Percentiles rank a stretch among this genome's conserved stretches.
These are phyloP conservation scores for Kickxella alabastrina DNA, from an alignment of 192 early-diverging fungal species.

Conservation along the genomic window DNA sequence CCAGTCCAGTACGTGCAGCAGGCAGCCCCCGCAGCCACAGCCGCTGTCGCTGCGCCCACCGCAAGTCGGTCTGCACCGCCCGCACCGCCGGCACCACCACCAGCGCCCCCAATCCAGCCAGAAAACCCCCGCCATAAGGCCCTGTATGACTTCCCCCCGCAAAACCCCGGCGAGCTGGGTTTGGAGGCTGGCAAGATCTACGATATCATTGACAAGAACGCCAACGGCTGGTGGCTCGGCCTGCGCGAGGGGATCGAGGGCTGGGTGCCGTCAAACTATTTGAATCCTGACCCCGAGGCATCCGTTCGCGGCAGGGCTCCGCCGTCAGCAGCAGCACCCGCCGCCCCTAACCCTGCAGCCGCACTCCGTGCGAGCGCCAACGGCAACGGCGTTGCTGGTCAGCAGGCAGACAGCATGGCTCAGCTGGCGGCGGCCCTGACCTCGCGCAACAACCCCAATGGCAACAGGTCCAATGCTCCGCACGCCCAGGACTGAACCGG, in stretches of 20 bases:
- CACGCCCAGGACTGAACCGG: conserved; percentile 44
- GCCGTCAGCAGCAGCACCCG: conserved; percentile 11
- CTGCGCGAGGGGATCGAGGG: conserved; percentile 58
- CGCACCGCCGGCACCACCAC: conserved; percentile 59
- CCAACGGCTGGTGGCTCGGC: conserved; percentile 58
- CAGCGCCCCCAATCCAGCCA: conserved; percentile 53
- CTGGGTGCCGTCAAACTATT: conserved; percentile 79
- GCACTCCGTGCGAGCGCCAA: conserved; percentile 8
- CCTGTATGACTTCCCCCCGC: conserved; percentile 63
- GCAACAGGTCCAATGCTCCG: conserved; percentile 8
- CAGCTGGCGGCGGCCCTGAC: conserved; percentile 46
- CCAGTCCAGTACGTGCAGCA: conserved; percentile 4
- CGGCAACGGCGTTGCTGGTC: conserved; percentile 16
- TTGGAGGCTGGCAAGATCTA: conserved; percentile 64
- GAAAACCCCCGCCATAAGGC: conserved; percentile 59
- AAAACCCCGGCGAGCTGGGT: conserved; percentile 61
- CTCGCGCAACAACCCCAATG: conserved; percentile 19
- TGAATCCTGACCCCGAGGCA: conserved; percentile 62
- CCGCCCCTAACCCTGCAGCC: conserved; percentile 26
- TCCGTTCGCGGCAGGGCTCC: conserved; percentile 23
- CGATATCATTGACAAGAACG: conserved; percentile 64
- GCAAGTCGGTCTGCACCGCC: conserved; percentile 5
- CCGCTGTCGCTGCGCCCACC: conserved; percentile 2
- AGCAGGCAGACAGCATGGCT: conserved; percentile 38
- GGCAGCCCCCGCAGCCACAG: conserved; percentile 11